These are phyloP conservation scores for Corymbia calophylla DNA, from an alignment of 441 rosid genomes.

Conservation along the genomic window DNA sequence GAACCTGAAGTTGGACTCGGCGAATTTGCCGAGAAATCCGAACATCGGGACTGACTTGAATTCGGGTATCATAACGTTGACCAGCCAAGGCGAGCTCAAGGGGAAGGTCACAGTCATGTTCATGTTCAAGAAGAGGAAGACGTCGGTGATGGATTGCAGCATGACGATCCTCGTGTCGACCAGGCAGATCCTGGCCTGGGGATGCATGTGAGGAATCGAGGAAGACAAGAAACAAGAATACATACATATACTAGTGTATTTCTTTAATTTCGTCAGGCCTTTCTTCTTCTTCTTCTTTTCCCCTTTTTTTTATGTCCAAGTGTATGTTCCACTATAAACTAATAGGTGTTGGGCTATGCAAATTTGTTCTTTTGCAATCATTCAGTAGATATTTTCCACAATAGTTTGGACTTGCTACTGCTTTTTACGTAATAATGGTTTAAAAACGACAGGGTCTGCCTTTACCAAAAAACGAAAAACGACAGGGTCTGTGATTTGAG, in stretches of 20 bases:
- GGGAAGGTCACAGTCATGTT: conserved; percentile 11
- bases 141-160: conserved; percentile 3
- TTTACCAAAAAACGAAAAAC: background rate
- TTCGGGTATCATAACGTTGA: background rate
- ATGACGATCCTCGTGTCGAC: background rate
- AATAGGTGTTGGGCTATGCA: background rate
- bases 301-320: background rate
- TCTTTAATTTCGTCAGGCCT: background rate
- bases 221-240: background rate
- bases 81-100: background rate
- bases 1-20: background rate
- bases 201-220: background rate
- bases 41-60: background rate
- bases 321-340: background rate
- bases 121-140: conserved; percentile 15
- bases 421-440: background rate
- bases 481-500: background rate
- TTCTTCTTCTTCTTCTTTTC: background rate
- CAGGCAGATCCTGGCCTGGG: background rate
- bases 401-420: background rate
- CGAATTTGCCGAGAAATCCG: background rate
- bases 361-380: background rate
- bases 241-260: background rate
- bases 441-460: background rate
- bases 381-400: background rate